Percentiles rank a stretch among this genome's conserved stretches.
Evolutionary conservation across 2,329 filamentous ascomycete species (phyloP).

Genomic region (Xylariales sp.): DNA sequence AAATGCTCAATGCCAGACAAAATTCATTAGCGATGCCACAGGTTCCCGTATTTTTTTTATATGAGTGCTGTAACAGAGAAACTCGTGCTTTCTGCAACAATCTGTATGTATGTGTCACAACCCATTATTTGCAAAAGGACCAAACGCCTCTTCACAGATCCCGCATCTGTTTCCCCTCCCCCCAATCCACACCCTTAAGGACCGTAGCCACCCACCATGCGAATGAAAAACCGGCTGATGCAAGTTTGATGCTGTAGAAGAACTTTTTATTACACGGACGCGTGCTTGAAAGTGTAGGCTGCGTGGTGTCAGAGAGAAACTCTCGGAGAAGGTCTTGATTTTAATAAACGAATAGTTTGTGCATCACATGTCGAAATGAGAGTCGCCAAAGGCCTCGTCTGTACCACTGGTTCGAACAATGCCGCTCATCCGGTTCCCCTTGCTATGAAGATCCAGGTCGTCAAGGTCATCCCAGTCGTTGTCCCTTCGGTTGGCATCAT

Average conservation of each 20-base stretch:
- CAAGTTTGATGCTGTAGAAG: slow-evolving; percentile 13
- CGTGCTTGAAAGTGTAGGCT: neutral
- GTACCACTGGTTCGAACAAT: slow-evolving; percentile 52
- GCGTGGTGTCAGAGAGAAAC: neutral
- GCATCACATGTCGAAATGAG: slow-evolving; percentile 59
- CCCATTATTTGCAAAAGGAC: slow-evolving; percentile 24
- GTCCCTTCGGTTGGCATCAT: slow-evolving; percentile 44
- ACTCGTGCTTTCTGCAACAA: slow-evolving; percentile 3
- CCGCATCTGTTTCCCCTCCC: too few relatives aligned
- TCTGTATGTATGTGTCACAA: slow-evolving; percentile 25
- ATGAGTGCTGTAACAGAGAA: too few relatives aligned
- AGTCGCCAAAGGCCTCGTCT: slow-evolving; percentile 59
- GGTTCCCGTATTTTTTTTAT: slow-evolving; percentile 4
- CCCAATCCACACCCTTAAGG: slow-evolving; percentile 16
- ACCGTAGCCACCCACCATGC: slow-evolving; percentile 13
- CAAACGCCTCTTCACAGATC: slow-evolving; percentile 22
- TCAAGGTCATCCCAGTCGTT: slow-evolving; percentile 57
- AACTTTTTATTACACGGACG: slow-evolving; percentile 4
- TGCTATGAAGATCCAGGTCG: slow-evolving; percentile 47
- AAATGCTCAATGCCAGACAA: too few relatives aligned
- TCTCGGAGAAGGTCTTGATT: too few relatives aligned
- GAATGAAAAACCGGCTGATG: slow-evolving; percentile 31
- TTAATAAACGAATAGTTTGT: too few relatives aligned
- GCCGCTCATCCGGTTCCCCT: slow-evolving; percentile 59
- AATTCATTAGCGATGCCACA: too few relatives aligned